Evolutionary conservation across 1,284 basidiomycete species (phyloP).

Genomic region (Trichosporon ovoides): DNA sequence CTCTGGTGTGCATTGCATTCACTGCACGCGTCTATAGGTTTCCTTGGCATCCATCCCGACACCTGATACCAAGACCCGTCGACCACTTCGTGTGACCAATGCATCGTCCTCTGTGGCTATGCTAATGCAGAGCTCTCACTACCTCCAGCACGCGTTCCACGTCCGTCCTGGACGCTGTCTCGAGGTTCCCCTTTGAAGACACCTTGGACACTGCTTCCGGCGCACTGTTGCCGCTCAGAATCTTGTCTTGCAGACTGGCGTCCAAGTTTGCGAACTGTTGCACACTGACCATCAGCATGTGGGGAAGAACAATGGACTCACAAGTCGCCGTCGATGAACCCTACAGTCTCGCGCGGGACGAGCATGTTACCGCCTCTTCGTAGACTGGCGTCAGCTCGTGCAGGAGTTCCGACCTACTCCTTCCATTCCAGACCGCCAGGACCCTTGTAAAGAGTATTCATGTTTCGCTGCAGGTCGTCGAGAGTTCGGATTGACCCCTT

Average conservation of each 20-base stretch:
- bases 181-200: conserved; percentile 8
- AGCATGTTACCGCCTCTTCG: conserved; percentile 58
- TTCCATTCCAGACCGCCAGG: conserved; percentile 62
- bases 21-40: background rate
- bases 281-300: conserved; percentile 46
- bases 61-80: no score
- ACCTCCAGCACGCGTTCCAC: conserved; percentile 39
- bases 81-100: background rate
- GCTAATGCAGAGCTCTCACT: conserved; percentile 35
- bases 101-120: no score
- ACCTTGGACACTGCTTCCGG: conserved; percentile 34
- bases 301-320: conserved; percentile 30
- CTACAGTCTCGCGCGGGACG: conserved; percentile 55
- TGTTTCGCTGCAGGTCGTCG: conserved; percentile 70
- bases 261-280: conserved; percentile 58
- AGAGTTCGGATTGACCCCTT: conserved; percentile 59
- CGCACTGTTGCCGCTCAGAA: conserved; percentile 33
- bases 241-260: conserved; percentile 24
- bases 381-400: conserved; percentile 53
- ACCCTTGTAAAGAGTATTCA: conserved; percentile 57
- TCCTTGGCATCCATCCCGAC: background rate
- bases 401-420: conserved; percentile 52
- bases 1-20: background rate
- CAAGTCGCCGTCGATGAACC: conserved; percentile 88
- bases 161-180: conserved; percentile 25